Percentiles rank a stretch among this genome's conserved stretches.
Evolutionary conservation across 2,329 filamentous ascomycete species (phyloP).

Genomic region (Emergomyces orientalis): DNA sequence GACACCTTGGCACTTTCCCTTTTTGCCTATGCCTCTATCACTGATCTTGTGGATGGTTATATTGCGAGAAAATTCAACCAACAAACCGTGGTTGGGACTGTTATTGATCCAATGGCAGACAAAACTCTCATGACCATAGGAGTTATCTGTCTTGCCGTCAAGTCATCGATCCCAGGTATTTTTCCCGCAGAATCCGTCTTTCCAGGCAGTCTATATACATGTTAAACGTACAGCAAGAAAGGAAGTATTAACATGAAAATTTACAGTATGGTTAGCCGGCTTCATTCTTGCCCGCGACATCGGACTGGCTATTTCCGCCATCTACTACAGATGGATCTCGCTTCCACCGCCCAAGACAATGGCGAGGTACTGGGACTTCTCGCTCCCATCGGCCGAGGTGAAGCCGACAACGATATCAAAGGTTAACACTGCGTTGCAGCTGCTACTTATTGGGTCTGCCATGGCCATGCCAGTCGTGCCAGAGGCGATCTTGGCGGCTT

Average conservation of each 20-base stretch:
- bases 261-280: slow-evolving; percentile 68
- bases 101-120: slow-evolving; percentile 95
- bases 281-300: slow-evolving; percentile 86
- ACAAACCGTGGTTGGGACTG: slow-evolving; percentile 86
- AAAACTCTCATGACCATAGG: slow-evolving; percentile 92
- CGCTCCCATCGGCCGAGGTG: slow-evolving; percentile 51
- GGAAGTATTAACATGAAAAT: background rate
- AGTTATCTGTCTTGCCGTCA: slow-evolving; percentile 73
- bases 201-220: background rate
- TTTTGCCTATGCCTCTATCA: slow-evolving; percentile 87
- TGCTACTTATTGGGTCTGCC: slow-evolving; percentile 75
- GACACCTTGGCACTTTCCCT: slow-evolving; percentile 69
- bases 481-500: slow-evolving; percentile 45
- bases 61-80: slow-evolving; percentile 81
- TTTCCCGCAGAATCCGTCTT: slow-evolving; percentile 14
- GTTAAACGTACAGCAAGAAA: background rate
- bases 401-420: slow-evolving; percentile 39
- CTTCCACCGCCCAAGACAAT: slow-evolving; percentile 91
- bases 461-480: slow-evolving; percentile 68
- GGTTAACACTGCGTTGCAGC: slow-evolving; percentile 86
- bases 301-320: slow-evolving; percentile 70
- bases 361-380: slow-evolving; percentile 92
- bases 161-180: slow-evolving; percentile 70
- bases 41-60: slow-evolving; percentile 87
- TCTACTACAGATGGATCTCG: slow-evolving; percentile 94